Evolutionary conservation across 1,139 yeast species (phyloP).

Genomic region (Casaregolazyma suthepensis): DNA sequence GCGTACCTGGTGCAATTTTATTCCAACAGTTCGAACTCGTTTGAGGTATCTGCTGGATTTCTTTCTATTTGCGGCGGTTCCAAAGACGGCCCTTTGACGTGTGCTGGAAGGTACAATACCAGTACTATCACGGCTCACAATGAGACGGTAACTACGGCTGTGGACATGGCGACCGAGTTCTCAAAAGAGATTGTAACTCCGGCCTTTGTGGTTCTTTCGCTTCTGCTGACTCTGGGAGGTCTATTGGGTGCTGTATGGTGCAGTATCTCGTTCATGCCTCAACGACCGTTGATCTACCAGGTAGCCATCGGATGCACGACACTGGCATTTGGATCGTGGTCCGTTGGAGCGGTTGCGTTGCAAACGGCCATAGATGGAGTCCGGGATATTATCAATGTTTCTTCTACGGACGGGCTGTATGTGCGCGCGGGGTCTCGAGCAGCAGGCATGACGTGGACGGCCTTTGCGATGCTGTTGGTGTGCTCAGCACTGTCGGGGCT

Average conservation of each 20-base stretch:
- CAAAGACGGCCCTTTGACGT: constrained; percentile 1
- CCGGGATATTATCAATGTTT: constrained; percentile 38
- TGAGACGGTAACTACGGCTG: constrained; percentile 34
- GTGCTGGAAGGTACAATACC: constrained; percentile 10
- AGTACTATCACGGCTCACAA: constrained; percentile 27
- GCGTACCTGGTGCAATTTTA: constrained; percentile 42
- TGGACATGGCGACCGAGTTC: constrained; percentile 40
- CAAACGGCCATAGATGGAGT: constrained; percentile 54
- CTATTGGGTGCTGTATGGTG: constrained; percentile 31
- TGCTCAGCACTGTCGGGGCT: neutral
- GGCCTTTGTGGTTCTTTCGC: constrained; percentile 44
- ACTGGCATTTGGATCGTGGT: constrained; percentile 49
- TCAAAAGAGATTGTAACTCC: constrained; percentile 48
- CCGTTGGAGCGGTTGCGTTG: constrained; percentile 62
- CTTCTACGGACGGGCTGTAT: constrained; percentile 47
- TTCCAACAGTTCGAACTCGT: neutral
- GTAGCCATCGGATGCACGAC: constrained; percentile 37
- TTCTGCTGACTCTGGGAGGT: constrained; percentile 41
- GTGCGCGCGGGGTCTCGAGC: constrained; percentile 51
- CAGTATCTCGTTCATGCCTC: constrained; percentile 37
- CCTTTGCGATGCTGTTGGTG: constrained; percentile 40
- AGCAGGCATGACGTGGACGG: constrained; percentile 55
- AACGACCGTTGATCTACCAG: constrained; percentile 42
- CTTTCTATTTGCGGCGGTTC: constrained; percentile 25
- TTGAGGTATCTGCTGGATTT: constrained; percentile 44